Conservation (phyloP, 768 basidiomycete species). For the Royoungia palumana region DNA sequence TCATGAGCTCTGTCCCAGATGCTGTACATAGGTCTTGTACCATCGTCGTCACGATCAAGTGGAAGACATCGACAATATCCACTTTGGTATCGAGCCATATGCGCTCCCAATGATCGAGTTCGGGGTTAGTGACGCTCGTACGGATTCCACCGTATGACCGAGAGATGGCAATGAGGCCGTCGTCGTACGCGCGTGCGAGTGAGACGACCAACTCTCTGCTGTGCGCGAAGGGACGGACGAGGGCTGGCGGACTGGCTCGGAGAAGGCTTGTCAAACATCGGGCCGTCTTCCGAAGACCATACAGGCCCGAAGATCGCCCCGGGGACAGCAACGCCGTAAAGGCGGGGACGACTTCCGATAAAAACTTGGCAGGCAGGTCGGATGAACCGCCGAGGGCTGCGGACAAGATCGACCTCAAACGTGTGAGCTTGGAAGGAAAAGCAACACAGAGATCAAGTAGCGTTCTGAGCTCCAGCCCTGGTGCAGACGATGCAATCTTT, state of each 20-base stretch:
- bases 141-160: conserved; percentile 58
- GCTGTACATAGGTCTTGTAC: conserved; percentile 46
- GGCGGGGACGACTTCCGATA: conserved; percentile 53
- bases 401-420: conserved; percentile 43
- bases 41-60: conserved; percentile 46
- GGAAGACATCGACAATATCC: too few relatives aligned
- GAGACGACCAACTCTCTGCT: conserved; percentile 51
- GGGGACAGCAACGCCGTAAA: conserved; percentile 49
- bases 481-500: conserved; percentile 40
- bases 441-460: conserved; percentile 63
- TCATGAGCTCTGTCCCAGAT: conserved; percentile 41
- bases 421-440: conserved; percentile 46
- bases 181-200: conserved; percentile 58
- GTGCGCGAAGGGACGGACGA: conserved; percentile 51
- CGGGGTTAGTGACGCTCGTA: conserved; percentile 29
- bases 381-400: conserved; percentile 36
- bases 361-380: conserved; percentile 32
- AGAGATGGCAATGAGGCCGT: conserved; percentile 52
- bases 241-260: conserved; percentile 43
- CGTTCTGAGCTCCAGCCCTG: conserved; percentile 47
- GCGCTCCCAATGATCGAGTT: conserved; percentile 53
- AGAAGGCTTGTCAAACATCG: conserved; percentile 58
- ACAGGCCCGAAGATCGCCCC: conserved; percentile 47
- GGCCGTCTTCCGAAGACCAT: conserved; percentile 61
- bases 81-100: too few relatives aligned